Conservation (phyloP, 2,329 filamentous ascomycete species). For the Tolypocladium cylindrosporum region DNA sequence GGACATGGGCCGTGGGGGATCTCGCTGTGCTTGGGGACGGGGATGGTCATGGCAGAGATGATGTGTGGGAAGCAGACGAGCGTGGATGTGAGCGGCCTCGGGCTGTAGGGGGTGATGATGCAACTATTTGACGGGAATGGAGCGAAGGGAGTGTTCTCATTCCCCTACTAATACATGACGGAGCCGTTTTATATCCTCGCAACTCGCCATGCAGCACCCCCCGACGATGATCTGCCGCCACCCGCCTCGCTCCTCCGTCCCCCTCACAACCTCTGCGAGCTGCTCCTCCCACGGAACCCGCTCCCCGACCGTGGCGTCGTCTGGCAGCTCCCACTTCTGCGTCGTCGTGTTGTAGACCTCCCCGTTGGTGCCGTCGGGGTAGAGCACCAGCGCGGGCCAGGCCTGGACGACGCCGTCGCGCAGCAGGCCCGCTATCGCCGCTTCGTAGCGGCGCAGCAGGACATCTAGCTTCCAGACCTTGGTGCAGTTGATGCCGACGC, state of each 20-base stretch:
- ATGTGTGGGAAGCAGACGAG: constrained; percentile 47
- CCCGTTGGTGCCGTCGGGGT: constrained; percentile 60
- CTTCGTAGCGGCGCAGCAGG: constrained; percentile 45
- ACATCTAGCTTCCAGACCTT: constrained; percentile 52
- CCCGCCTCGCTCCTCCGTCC: constrained; percentile 22
- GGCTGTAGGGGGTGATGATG: not conserved
- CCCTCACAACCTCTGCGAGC: constrained; percentile 29
- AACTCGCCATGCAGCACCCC: constrained; percentile 41
- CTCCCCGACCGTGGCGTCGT: constrained; percentile 9
- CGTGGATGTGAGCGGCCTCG: constrained; percentile 38
- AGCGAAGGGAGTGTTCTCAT: not conserved
- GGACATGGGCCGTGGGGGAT: constrained; percentile 75
- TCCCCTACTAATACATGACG: constrained; percentile 4
- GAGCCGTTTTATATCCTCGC: constrained; percentile 23
- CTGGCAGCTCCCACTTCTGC: constrained; percentile 45
- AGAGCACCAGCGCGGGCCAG: constrained; percentile 50
- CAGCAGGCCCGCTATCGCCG: constrained; percentile 28
- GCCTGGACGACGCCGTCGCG: constrained; percentile 18
- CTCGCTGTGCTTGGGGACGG: constrained; percentile 54
- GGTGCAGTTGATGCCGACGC: constrained; percentile 59
- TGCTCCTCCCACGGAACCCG: constrained; percentile 34
- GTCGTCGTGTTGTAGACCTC: constrained; percentile 57
- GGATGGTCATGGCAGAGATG: constrained; percentile 61
- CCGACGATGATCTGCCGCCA: constrained; percentile 40
- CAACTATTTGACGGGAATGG: not conserved